Evolutionary conservation across 805 yeast genomes (phyloP).

Genomic region (Suhomyces pyralidae): DNA sequence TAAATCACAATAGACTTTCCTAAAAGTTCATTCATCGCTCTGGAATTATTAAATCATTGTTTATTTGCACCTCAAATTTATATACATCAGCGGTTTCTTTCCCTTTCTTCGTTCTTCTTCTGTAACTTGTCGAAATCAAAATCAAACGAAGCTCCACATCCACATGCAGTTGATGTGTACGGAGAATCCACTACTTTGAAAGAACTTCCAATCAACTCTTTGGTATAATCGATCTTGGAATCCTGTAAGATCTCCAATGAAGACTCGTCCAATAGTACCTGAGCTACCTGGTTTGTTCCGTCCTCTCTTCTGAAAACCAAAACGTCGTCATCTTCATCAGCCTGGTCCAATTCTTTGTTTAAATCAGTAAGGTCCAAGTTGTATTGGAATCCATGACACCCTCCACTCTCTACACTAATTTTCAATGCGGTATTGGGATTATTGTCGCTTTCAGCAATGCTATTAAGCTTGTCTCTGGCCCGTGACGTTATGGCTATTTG

Average conservation of each 20-base stretch:
- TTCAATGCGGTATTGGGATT: slow-evolving; percentile 63
- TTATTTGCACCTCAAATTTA: background rate
- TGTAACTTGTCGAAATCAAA: slow-evolving; percentile 46
- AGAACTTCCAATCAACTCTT: slow-evolving; percentile 91
- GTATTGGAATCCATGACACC: slow-evolving; percentile 97
- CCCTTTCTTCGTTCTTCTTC: slow-evolving; percentile 12
- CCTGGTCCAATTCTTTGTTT: slow-evolving; percentile 28
- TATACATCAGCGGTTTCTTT: background rate
- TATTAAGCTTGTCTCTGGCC: slow-evolving; percentile 52
- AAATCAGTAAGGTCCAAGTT: slow-evolving; percentile 59
- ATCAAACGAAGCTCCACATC: slow-evolving; percentile 47
- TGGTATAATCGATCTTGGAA: slow-evolving; percentile 81
- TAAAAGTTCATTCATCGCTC: too few relatives aligned
- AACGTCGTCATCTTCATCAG: slow-evolving; percentile 27
- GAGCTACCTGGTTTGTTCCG: slow-evolving; percentile 38
- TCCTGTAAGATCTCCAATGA: slow-evolving; percentile 81
- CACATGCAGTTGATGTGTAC: slow-evolving; percentile 57
- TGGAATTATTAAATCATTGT: too few relatives aligned
- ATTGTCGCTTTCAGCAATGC: slow-evolving; percentile 50
- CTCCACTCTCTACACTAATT: slow-evolving; percentile 88
- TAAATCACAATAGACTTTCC: too few relatives aligned
- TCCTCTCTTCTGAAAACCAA: slow-evolving; percentile 66
- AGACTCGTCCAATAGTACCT: slow-evolving; percentile 72
- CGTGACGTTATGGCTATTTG: slow-evolving; percentile 46
- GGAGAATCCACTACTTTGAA: slow-evolving; percentile 92